These are phyloP conservation scores for Saccharomycopsis capsularis DNA, from an alignment of 805 yeast genomes.

Conservation along the genomic window DNA sequence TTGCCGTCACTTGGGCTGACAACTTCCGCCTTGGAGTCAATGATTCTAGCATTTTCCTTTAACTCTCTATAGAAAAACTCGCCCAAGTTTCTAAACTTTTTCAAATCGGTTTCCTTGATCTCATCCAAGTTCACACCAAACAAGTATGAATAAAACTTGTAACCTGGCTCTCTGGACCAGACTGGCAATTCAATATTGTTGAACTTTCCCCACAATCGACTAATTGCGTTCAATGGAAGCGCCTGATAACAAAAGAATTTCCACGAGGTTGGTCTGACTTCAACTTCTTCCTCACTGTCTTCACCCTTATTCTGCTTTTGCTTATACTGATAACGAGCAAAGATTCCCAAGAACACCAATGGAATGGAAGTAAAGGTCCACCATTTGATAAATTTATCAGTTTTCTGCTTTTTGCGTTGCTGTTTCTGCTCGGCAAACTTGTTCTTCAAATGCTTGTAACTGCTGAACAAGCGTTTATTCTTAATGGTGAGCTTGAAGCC, in stretches of 20 bases:
- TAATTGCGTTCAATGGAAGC: conserved; percentile 82
- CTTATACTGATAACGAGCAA: conserved; percentile 37
- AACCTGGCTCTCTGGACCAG: conserved; percentile 83
- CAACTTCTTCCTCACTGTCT: conserved; percentile 30
- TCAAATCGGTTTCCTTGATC: conserved; percentile 75
- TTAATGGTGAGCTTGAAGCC: not conserved
- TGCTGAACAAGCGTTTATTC: not conserved
- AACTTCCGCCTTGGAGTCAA: conserved; percentile 54
- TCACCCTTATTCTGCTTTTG: conserved; percentile 21
- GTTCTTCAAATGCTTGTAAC: conserved; percentile 2
- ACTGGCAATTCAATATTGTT: conserved; percentile 78
- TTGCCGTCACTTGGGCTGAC: conserved; percentile 94
- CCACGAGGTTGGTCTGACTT: conserved; percentile 75
- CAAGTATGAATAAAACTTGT: conserved; percentile 61
- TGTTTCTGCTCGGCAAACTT: not conserved
- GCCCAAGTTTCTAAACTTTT: conserved; percentile 68
- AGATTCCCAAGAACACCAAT: conserved; percentile 48
- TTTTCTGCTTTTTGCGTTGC: not conserved
- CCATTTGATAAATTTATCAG: conserved; percentile 40
- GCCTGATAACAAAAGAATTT: conserved; percentile 82
- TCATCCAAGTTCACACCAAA: conserved; percentile 90
- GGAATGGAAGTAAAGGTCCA: conserved; percentile 50
- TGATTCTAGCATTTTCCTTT: conserved; percentile 71
- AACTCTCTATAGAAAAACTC: conserved; percentile 87
- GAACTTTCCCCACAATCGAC: conserved; percentile 91